phyloP scores from a whole-genome alignment of 768 basidiomycete species.

The Amanita pallidorosea region DNA sequence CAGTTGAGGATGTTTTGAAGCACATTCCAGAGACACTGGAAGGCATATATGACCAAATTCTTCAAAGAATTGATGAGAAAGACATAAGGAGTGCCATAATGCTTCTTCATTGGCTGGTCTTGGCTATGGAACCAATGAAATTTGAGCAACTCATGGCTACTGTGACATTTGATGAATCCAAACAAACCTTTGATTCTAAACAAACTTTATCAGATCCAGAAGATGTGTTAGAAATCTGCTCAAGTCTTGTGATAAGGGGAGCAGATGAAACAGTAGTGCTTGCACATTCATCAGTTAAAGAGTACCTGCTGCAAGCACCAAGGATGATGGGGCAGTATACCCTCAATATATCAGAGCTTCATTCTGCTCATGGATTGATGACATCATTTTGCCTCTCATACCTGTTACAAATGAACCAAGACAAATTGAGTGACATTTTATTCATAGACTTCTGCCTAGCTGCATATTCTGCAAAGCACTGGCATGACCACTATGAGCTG shows the following conservation, averaged over 20 bases:
- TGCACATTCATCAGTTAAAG: constrained; percentile 1
- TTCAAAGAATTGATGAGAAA: neutral
- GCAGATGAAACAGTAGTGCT: neutral
- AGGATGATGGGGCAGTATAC: neutral
- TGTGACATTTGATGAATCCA: neutral
- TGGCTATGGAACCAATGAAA: neutral
- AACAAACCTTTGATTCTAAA: neutral
- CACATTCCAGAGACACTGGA: neutral
- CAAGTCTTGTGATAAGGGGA: neutral
- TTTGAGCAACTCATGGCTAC: neutral
- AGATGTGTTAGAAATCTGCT: neutral
- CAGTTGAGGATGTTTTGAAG: neutral
- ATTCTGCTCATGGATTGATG: no score
- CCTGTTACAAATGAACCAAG: no score
- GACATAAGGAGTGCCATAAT: neutral
- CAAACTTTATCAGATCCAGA: neutral
- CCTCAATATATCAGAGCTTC: no score
- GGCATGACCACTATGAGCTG: no score
- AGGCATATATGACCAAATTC: constrained; percentile 3
- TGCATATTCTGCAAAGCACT: no score
- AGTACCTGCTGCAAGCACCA: neutral
- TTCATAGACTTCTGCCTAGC: no score
- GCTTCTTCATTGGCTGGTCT: neutral
- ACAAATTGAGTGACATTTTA: no score
- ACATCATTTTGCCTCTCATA: neutral